Evolutionary conservation across 345 rosid species (phyloP).

Genomic region (Arabidopsis suecica): DNA sequence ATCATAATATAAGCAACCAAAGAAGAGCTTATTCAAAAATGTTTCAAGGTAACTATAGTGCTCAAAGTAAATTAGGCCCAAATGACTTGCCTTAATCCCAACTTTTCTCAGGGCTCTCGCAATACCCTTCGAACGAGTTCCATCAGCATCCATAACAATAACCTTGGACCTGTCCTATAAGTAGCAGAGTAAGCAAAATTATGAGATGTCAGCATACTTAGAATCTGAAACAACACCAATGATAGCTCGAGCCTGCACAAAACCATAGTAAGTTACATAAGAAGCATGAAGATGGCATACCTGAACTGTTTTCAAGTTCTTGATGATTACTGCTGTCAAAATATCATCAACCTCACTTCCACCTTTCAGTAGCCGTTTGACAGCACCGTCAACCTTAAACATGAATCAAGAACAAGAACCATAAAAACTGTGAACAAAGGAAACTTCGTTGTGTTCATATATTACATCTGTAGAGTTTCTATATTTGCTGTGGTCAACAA

Average conservation of each 20-base stretch:
- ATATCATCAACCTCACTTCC: constrained; percentile 75
- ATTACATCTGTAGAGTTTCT: constrained; percentile 12
- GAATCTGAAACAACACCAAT: background rate
- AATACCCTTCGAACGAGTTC: constrained; percentile 79
- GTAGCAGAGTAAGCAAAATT: constrained; percentile 50
- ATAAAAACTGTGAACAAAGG: constrained; percentile 36
- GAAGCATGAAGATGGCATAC: constrained; percentile 49
- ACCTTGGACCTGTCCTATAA: constrained; percentile 97
- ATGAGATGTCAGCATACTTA: constrained; percentile 43
- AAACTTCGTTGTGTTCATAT: constrained; percentile 3
- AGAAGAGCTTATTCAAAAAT: constrained; percentile 1
- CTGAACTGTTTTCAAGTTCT: constrained; percentile 78
- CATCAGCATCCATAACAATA: constrained; percentile 94
- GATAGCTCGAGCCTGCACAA: constrained; percentile 11
- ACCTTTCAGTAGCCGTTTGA: constrained; percentile 66
- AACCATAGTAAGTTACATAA: constrained; percentile 17
- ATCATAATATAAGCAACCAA: constrained; percentile 38
- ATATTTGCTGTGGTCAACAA: constrained; percentile 9
- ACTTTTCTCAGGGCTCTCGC: constrained; percentile 92
- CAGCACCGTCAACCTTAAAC: constrained; percentile 65
- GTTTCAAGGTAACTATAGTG: background rate
- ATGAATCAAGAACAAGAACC: constrained; percentile 36
- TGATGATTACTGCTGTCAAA: constrained; percentile 72
- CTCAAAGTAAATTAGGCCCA: constrained; percentile 1
- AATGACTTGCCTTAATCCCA: constrained; percentile 68